Conservation (phyloP, 495 filamentous ascomycete genomes). For the Xanthoparmelia taractica region DNA sequence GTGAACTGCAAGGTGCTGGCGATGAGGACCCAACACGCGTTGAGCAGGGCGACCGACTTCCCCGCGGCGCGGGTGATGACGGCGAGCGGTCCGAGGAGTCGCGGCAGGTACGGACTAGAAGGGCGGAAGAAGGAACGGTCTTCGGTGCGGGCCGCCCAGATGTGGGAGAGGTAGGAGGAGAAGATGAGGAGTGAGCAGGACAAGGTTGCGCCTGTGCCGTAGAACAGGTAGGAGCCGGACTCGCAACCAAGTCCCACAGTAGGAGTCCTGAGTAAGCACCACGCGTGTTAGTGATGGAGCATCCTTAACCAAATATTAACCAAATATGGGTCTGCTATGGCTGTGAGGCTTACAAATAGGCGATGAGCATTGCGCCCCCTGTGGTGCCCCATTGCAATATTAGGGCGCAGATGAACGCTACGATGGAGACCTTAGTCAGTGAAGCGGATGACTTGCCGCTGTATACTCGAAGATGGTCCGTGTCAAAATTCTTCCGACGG, state of each 20-base stretch:
- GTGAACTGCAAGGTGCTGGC: too few species aligned
- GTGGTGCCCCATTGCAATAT: conserved; percentile 11
- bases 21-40: too few species aligned
- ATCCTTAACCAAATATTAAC: too few species aligned
- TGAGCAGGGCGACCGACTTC: too few species aligned
- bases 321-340: too few species aligned
- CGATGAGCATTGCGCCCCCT: conserved; percentile 13
- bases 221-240: conserved; percentile 13
- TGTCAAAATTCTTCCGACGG: too few species aligned
- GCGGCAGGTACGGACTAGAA: too few species aligned
- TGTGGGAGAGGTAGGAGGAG: conserved; percentile 10
- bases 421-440: too few species aligned
- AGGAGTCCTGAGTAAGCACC: conserved; percentile 9
- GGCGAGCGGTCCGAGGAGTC: not conserved
- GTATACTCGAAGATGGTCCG: too few species aligned
- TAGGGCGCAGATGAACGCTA: conserved; percentile 1
- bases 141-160: too few species aligned
- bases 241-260: conserved; percentile 12
- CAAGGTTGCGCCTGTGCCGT: conserved; percentile 1
- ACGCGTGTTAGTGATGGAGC: too few species aligned
- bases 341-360: conserved; percentile 8
- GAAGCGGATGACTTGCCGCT: too few species aligned
- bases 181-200: conserved; percentile 4
- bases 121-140: not conserved
- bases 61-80: not conserved